Conservation (phyloP, 495 filamentous ascomycete genomes). For the Trichodelitschia bisporula region DNA sequence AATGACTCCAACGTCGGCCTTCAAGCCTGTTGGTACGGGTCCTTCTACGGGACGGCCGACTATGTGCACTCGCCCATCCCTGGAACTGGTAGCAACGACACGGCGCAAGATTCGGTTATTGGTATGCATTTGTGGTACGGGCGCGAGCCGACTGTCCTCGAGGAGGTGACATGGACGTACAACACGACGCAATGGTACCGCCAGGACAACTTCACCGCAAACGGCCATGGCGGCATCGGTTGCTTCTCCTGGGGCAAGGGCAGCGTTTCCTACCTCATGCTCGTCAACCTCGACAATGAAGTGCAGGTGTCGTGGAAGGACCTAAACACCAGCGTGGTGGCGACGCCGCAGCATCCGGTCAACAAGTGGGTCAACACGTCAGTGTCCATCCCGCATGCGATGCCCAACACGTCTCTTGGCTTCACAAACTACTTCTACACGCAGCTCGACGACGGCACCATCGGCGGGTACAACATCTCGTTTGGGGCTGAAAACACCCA, state of each 20-base stretch:
- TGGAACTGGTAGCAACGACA: too few relatives aligned
- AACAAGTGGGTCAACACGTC: constrained; percentile 7
- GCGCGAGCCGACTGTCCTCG: too few relatives aligned
- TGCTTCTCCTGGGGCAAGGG: constrained; percentile 11
- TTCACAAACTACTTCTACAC: constrained; percentile 12
- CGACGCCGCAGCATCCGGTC: constrained; percentile 4
- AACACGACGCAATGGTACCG: too few relatives aligned
- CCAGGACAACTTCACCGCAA: too few relatives aligned
- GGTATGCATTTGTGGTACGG: too few relatives aligned
- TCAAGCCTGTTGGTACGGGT: too few relatives aligned
- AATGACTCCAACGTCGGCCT: too few relatives aligned
- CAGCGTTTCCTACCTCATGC: constrained; percentile 8
- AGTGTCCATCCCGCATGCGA: constrained; percentile 4
- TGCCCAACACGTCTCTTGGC: constrained; percentile 7
- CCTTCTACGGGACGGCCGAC: too few relatives aligned
- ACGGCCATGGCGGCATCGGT: constrained; percentile 15
- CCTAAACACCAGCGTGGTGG: constrained; percentile 5
- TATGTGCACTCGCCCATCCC: too few relatives aligned
- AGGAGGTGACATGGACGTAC: too few relatives aligned
- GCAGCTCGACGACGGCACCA: constrained; percentile 5
- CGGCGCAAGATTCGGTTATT: too few relatives aligned
- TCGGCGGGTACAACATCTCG: constrained; percentile 9
- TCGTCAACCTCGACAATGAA: constrained; percentile 6
- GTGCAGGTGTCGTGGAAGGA: constrained; percentile 11
- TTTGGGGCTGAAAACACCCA: constrained; percentile 9